These are phyloP conservation scores for Pseudogymnoascus sp. DNA, from an alignment of 2,329 filamentous ascomycete genomes.

Conservation along the genomic window DNA sequence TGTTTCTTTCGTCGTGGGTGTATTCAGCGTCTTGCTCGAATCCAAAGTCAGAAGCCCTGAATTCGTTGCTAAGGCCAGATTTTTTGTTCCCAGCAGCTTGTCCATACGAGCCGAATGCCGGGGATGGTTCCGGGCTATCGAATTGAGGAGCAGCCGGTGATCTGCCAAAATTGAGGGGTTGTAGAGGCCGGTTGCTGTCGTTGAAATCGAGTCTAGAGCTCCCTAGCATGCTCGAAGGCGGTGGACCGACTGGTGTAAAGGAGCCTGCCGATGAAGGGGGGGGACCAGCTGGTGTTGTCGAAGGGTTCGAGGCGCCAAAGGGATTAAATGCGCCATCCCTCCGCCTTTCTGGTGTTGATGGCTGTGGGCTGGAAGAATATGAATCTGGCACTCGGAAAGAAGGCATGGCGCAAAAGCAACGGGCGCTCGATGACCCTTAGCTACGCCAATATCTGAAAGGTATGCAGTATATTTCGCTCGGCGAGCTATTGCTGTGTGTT, in stretches of 20 bases:
- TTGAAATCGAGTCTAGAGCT: constrained; percentile 39
- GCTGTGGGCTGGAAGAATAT: constrained; percentile 26
- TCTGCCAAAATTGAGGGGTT: constrained; percentile 30
- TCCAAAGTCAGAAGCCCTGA: constrained; percentile 26
- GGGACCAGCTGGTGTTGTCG: constrained; percentile 50
- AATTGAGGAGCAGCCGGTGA: constrained; percentile 18
- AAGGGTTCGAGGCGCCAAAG: constrained; percentile 33
- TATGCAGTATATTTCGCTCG: background rate
- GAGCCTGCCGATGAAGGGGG: constrained; percentile 45
- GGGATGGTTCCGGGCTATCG: constrained; percentile 19
- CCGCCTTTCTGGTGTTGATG: constrained; percentile 30
- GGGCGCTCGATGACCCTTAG: constrained; percentile 3
- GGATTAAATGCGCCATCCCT: constrained; percentile 21
- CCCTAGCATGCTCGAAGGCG: constrained; percentile 43
- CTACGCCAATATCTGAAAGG: background rate
- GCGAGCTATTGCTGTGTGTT: background rate
- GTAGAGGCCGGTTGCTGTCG: constrained; percentile 22
- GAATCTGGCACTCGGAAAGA: constrained; percentile 21
- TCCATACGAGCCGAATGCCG: constrained; percentile 16
- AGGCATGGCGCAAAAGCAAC: constrained; percentile 9
- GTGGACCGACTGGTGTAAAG: constrained; percentile 49
- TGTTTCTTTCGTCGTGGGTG: constrained; percentile 34
- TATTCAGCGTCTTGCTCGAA: constrained; percentile 33
- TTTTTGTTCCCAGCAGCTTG: constrained; percentile 30
- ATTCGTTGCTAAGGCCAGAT: constrained; percentile 44